These are phyloP conservation scores for Aspergillus funiculosus DNA, from an alignment of 495 filamentous ascomycete genomes.

Conservation along the genomic window DNA sequence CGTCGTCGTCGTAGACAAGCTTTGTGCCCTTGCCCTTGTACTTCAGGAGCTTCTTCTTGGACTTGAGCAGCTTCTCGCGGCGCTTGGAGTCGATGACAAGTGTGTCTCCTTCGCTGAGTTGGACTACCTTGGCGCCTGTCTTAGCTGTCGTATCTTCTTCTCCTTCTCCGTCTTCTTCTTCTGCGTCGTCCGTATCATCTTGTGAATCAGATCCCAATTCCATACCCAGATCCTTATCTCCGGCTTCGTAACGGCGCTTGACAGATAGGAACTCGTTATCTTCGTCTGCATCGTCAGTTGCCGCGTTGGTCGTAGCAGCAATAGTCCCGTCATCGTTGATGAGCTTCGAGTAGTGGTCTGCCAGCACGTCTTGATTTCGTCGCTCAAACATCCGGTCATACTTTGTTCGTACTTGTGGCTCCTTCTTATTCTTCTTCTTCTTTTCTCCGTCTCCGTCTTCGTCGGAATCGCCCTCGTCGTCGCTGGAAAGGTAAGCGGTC, in stretches of 20 bases:
- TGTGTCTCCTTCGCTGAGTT: slow-evolving; percentile 52
- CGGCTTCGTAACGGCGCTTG: slow-evolving; percentile 69
- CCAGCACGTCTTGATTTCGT: slow-evolving; percentile 88
- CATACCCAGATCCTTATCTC: slow-evolving; percentile 30
- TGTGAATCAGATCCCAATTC: slow-evolving; percentile 20
- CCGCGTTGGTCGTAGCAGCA: slow-evolving; percentile 33
- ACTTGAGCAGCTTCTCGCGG: slow-evolving; percentile 83
- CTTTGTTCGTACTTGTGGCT: slow-evolving; percentile 78
- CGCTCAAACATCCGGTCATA: slow-evolving; percentile 96
- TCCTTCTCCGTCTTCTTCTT: slow-evolving; percentile 16
- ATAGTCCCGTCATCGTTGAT: slow-evolving; percentile 59
- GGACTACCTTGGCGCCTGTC: slow-evolving; percentile 35
- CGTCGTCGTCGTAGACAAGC: slow-evolving; percentile 88
- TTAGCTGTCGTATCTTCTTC: slow-evolving; percentile 10
- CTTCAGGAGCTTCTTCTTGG: slow-evolving; percentile 88
- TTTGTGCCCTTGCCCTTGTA: slow-evolving; percentile 78
- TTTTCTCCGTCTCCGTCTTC: slow-evolving; percentile 38
- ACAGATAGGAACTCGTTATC: slow-evolving; percentile 82
- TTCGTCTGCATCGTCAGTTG: slow-evolving; percentile 49
- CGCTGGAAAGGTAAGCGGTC: slow-evolving; percentile 43
- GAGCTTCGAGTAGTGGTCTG: slow-evolving; percentile 83
- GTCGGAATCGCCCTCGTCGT: slow-evolving; percentile 49
- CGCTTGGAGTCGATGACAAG: slow-evolving; percentile 88
- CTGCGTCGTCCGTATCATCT: slow-evolving; percentile 8
- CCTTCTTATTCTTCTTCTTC: slow-evolving; percentile 45